A percentile compares a stretch with the other conserved stretches of the same genome.
Conservation (phyloP, 305 asterid genomes). For the Fraxinus floribunda region DNA sequence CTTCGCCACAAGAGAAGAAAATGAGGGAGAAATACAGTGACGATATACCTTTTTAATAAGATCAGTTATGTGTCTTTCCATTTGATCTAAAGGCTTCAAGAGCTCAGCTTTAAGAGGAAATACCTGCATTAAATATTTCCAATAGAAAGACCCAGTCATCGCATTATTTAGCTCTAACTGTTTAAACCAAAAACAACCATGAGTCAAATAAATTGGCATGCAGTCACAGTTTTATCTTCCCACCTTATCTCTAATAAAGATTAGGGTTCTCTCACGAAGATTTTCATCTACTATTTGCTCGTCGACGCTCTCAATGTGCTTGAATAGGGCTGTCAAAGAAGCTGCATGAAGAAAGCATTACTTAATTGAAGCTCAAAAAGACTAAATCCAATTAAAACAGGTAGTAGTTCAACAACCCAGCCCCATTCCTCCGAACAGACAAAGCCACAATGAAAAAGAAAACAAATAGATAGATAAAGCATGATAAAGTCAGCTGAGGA, state of each 20-base stretch:
- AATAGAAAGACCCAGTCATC: constrained; percentile 15
- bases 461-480: neutral
- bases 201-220: constrained; percentile 15
- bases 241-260: constrained; percentile 87
- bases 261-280: constrained; percentile 85
- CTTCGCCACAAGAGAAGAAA: constrained; percentile 3
- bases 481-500: neutral
- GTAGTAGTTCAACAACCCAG: neutral
- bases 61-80: constrained; percentile 95
- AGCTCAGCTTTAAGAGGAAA: constrained; percentile 90
- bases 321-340: constrained; percentile 89
- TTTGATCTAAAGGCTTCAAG: constrained; percentile 74
- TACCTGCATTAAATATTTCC: constrained; percentile 47
- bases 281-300: constrained; percentile 89
- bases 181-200: constrained; percentile 11
- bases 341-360: constrained; percentile 46
- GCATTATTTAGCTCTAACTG: constrained; percentile 7
- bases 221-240: constrained; percentile 24
- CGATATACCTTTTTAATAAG: constrained; percentile 68
- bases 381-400: constrained; percentile 14
- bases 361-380: constrained; percentile 19
- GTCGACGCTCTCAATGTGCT: constrained; percentile 87
- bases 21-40: constrained; percentile 13
- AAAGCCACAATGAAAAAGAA: neutral
- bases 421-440: neutral